Evolutionary conservation across 352 stramenopile genomes (phyloP).

Genomic region (Phytophthora cryptogea): DNA sequence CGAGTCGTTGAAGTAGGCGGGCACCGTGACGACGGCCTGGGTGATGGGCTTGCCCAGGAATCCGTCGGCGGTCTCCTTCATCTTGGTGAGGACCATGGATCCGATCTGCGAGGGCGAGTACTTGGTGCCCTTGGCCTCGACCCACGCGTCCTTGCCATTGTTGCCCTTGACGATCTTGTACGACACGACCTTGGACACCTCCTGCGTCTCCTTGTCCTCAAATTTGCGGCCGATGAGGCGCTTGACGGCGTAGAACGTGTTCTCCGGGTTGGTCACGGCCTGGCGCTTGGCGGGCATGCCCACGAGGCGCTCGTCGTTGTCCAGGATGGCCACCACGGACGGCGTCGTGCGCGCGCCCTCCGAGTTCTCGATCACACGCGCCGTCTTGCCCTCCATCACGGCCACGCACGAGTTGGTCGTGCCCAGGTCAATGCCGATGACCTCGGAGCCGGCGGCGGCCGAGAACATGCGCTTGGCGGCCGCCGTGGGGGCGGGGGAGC

Average conservation of each 20-base stretch:
- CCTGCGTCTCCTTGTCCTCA: slow-evolving; percentile 93
- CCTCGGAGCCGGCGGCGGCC: slow-evolving; percentile 45
- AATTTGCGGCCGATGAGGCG: slow-evolving; percentile 96
- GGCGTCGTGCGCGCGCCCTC: slow-evolving; percentile 96
- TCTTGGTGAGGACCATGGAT: slow-evolving; percentile 98
- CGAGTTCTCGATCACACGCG: slow-evolving; percentile 98
- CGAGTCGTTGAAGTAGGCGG: slow-evolving; percentile 74
- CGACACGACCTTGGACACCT: slow-evolving; percentile 94
- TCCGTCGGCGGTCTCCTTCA: slow-evolving; percentile 90
- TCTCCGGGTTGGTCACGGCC: slow-evolving; percentile 98
- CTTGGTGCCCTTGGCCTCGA: slow-evolving; percentile 92
- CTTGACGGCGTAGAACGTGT: slow-evolving; percentile 99
- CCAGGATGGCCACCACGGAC: slow-evolving; percentile 95
- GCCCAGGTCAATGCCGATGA: slow-evolving; percentile 98
- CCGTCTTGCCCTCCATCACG: slow-evolving; percentile 72
- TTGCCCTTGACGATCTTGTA: slow-evolving; percentile 97
- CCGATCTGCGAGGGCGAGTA: slow-evolving; percentile 97
- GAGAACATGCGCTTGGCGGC: slow-evolving; percentile 57
- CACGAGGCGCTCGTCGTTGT: slow-evolving; percentile 94
- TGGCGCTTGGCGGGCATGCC: slow-evolving; percentile 95
- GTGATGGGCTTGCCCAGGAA: slow-evolving; percentile 70
- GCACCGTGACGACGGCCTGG: slow-evolving; percentile 70
- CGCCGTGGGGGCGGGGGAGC: slow-evolving; percentile 19
- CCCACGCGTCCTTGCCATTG: slow-evolving; percentile 95
- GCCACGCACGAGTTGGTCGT: slow-evolving; percentile 97